Conservation (phyloP, 345 rosid species). For the Sonneratia caseolaris region DNA sequence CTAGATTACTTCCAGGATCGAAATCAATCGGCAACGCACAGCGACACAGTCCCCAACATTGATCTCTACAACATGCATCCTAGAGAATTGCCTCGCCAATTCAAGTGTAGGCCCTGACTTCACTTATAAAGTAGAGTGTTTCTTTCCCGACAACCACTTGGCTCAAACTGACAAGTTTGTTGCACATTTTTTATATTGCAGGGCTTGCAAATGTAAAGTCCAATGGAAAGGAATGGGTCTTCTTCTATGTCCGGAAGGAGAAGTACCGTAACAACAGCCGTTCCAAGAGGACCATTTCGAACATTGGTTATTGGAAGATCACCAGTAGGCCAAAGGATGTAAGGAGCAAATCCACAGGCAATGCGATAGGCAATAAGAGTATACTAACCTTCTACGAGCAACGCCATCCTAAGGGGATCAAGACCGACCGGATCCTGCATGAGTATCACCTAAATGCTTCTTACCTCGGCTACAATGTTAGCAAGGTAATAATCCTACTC, state of each 20-base stretch:
- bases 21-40: background rate
- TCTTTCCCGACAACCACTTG: background rate
- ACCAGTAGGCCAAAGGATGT: slow-evolving; percentile 25
- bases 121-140: no score
- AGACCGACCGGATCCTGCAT: slow-evolving; percentile 22
- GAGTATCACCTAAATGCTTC: slow-evolving; percentile 15
- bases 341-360: slow-evolving; percentile 1
- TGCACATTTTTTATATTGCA: background rate
- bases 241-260: slow-evolving; percentile 22
- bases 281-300: slow-evolving; percentile 15
- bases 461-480: slow-evolving; percentile 6
- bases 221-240: slow-evolving; percentile 23
- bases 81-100: slow-evolving; percentile 34
- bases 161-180: no score
- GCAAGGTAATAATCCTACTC: background rate
- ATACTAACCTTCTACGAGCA: slow-evolving; percentile 28
- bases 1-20: background rate
- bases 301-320: slow-evolving; percentile 42
- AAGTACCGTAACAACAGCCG: slow-evolving; percentile 17
- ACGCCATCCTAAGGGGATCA: slow-evolving; percentile 1
- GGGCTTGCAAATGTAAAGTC: slow-evolving; percentile 1
- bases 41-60: slow-evolving; percentile 20
- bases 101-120: background rate
- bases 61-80: slow-evolving; percentile 33
- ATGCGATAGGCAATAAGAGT: slow-evolving; percentile 30